Base-by-base conservation (phyloP, 2,329 filamentous ascomycete species). In the Phaeophleospora eucalypticola region DNA sequence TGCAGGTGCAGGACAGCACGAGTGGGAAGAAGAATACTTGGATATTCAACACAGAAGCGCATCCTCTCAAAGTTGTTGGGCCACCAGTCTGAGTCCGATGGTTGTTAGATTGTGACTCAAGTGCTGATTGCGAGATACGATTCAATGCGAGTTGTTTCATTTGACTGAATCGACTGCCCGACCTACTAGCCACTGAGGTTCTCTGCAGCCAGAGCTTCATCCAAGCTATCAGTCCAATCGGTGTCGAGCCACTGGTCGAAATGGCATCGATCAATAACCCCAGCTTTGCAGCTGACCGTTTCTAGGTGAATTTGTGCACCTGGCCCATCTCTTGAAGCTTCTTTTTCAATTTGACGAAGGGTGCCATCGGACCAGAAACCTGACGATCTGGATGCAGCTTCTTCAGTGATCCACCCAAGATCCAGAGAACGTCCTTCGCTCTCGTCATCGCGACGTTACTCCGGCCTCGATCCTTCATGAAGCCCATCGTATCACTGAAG, bases 31-130 rank as follows among this genome's bases (percentile, higher is more conserved):
- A 14, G 66, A 73, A 65, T 37, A 69, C 73, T 24, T 68, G 69
- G 4, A 80, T 84, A 8, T 83, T 77, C 57, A 84, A 83, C 57
- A 84, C 81, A 0, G 81, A 84, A 64, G 81, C 79, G 21, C 81
- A 84, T 69, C 81, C 81, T 4, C 65, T 81, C 17, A 75, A 67
- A 61, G 71, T 78, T 39, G 33, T 35, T 35, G 33, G 33, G 8
- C 8, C 8, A 32, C 27, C 27, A 8, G 27, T 32, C n/a, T 32
- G 27, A 32, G n/a, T n/a, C 8, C 27, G n/a, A 32, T 32, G 8
- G n/a, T 32, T 32, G 27, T n/a, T 32, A 8, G 27, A 32, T n/a
- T 32, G n/a, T 32, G 27, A 32, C 27, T n/a, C n/a, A n/a, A n/a
- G n/a, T n/a, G n/a, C n/a, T n/a, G n/a, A n/a, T n/a, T n/a, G n/a